Evolutionary conservation across 2,329 filamentous ascomycete genomes (phyloP), one percentile per base, ranked within the genome.

Genomic region (Alternaria ventricosa): DNA sequence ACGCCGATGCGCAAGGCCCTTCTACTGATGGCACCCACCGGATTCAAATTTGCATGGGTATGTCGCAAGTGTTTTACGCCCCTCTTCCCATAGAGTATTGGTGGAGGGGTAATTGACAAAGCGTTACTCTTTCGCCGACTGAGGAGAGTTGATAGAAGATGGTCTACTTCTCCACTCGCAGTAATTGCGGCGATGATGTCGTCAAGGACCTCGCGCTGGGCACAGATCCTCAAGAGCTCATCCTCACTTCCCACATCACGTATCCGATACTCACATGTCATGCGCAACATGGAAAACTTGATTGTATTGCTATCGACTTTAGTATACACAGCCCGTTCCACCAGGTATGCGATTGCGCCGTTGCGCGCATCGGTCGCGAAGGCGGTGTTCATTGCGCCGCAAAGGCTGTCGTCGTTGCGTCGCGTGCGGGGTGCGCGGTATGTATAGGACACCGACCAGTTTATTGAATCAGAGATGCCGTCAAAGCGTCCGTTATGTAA

Each of bases 401-500:
- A 5, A 28, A 28, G 10, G 27, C 27, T 11, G 13, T 36, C 30
- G 30, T 15, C 6, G 4, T 15, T 4, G 30, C 22, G 12, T 60
- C 54, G 50, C 49, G 45, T 27, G 60, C 36, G 33, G 55, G 27
- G 44, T 28, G 61, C 63, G 57, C 64, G 49, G 45, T 41, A 46
- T 44, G 47, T 23, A 18, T 18, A 46, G 55, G 65, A 81, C 75
- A 77, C 81, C 84, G 86, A 86, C 87, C 87, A 89, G 88, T 86
- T 73, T 80, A 82, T 82, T 27, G 80, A 79, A 76, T 98, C 95
- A 98, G 95, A 97, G 93, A 92, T 96, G 91, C 93, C 92, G 90
- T 92, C 87, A 91, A 93, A 89, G 94, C 96, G 95, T 97, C 90
- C 95, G 94, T 93, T 70, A 84, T 85, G 88, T 93, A 96, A 97